A percentile compares a stretch with the other conserved stretches of the same genome.
Conservation (phyloP, 331 rosid genomes). For the Acacia pycnantha region DNA sequence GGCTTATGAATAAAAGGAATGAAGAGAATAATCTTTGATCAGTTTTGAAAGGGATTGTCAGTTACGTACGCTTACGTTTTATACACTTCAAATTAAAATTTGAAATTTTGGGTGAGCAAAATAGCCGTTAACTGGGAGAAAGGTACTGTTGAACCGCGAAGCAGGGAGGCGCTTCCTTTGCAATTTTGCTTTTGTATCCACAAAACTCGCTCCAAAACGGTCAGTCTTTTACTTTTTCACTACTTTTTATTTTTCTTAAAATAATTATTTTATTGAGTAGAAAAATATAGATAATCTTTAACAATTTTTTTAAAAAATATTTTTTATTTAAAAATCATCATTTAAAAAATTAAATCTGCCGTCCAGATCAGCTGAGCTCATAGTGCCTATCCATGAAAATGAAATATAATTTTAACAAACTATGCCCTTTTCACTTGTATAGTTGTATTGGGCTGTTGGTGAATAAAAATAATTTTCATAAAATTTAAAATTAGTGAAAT, state of each 20-base stretch:
- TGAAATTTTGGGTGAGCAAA: constrained; percentile 13
- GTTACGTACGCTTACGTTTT: constrained; percentile 14
- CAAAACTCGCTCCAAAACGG: not conserved
- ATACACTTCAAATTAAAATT: constrained; percentile 7
- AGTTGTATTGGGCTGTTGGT: not conserved
- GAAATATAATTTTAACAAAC: too few relatives aligned
- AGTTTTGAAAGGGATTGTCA: constrained; percentile 4
- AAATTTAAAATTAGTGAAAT: not conserved
- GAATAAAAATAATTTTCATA: not conserved
- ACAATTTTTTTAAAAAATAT: too few relatives aligned
- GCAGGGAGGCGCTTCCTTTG: not conserved
- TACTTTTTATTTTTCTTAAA: not conserved
- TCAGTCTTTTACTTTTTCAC: not conserved
- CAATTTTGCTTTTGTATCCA: not conserved
- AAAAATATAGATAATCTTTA: too few relatives aligned
- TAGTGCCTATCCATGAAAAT: too few relatives aligned
- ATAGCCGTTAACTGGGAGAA: constrained; percentile 30
- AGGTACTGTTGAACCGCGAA: constrained; percentile 26
- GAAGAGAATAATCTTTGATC: constrained; percentile 21
- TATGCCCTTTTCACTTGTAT: too few relatives aligned
- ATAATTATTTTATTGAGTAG: too few relatives aligned
- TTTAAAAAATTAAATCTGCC: too few relatives aligned
- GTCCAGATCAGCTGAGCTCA: too few relatives aligned
- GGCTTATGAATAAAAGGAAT: constrained; percentile 15
- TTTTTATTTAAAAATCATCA: too few relatives aligned